Base-by-base conservation (phyloP, 2,329 filamentous ascomycete species). In the Chalara sp. region DNA sequence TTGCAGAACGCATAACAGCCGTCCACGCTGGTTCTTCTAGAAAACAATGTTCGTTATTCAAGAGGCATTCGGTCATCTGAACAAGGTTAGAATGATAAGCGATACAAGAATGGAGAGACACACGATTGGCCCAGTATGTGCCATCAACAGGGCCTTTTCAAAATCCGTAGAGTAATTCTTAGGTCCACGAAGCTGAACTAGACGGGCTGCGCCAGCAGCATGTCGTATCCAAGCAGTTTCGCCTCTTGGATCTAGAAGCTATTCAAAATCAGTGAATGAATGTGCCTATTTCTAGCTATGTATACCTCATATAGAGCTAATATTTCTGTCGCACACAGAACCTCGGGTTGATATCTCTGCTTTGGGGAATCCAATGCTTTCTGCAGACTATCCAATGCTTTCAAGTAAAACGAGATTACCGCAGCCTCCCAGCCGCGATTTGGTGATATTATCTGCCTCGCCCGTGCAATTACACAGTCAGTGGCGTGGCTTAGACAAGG, bases 91-190 rank as follows among this genome's bases (percentile, higher is more conserved):
- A 29, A 45, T 45, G 44, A 45, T 6, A 6, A 37, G 40, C 44
- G 39, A 45, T 1, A 12, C 13, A 43, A 3, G 21, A 21, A 21
- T 31, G 35, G 6, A 32, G 13, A 6, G 43, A 29, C 58, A 50
- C 50, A 63, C 61, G n/a, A 66, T 63, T 21, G 66, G 58, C 1
- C 67, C 67, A 11, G 62, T 61, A 45, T 68, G 65, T 7, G 60
- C 63, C 11, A 66, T 58, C 30, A 70, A 67, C 5, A 70, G 56
- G 1, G 67, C 58, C 50, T 65, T 67, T 45, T 70, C 67, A 48
- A 66, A 68, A 6, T 68, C 65, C 1, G 65, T 63, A 2, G 54
- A 56, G 46, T 68, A 69, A 6, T 55, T 56, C 6, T 53, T 42
- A 3, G 66, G 60, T 4, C 60, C 63, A 5, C 66, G 63, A 44